Conservation (phyloP, 208 protist species). For the Leishmania major region DNA sequence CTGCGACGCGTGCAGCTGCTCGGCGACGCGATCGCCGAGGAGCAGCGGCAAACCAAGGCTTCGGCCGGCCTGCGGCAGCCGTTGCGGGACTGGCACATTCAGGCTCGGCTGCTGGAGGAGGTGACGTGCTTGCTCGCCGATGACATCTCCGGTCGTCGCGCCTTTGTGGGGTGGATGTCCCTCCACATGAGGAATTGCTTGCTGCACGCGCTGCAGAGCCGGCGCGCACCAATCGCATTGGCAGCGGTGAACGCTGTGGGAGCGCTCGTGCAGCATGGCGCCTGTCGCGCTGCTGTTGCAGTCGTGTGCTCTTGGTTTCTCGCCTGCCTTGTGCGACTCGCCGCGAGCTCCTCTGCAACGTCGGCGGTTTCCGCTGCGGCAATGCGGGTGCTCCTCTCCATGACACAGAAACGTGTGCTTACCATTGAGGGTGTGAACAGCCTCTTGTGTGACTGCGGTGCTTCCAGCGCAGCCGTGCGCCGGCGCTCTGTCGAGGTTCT, state of each 20-base stretch:
- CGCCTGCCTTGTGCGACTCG: slow-evolving; percentile 35
- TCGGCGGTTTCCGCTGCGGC: slow-evolving; percentile 34
- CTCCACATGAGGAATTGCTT: slow-evolving; percentile 54
- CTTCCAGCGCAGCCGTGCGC: slow-evolving; percentile 35
- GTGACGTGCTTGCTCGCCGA: slow-evolving; percentile 29
- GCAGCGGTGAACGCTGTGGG: slow-evolving; percentile 25
- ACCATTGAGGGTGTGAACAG: slow-evolving; percentile 40
- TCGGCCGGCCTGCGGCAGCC: background rate
- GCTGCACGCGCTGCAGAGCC: slow-evolving; percentile 44
- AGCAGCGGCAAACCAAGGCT: background rate
- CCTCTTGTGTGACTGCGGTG: slow-evolving; percentile 47
- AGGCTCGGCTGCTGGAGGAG: slow-evolving; percentile 35
- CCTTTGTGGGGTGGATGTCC: slow-evolving; percentile 45
- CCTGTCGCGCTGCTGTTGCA: slow-evolving; percentile 10
- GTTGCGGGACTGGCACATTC: slow-evolving; percentile 34
- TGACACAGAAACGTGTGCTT: slow-evolving; percentile 44
- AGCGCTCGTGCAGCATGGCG: background rate
- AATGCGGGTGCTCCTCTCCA: slow-evolving; percentile 23
- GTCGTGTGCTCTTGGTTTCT: slow-evolving; percentile 58
- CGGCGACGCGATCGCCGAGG: slow-evolving; percentile 22
- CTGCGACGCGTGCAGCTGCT: slow-evolving; percentile 37
- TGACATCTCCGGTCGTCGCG: slow-evolving; percentile 30
- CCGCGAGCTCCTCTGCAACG: slow-evolving; percentile 29
- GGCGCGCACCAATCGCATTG: slow-evolving; percentile 25
- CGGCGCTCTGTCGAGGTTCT: slow-evolving; percentile 39